Conservation (phyloP, 441 rosid genomes). For the Gossypium schwendimanii region DNA sequence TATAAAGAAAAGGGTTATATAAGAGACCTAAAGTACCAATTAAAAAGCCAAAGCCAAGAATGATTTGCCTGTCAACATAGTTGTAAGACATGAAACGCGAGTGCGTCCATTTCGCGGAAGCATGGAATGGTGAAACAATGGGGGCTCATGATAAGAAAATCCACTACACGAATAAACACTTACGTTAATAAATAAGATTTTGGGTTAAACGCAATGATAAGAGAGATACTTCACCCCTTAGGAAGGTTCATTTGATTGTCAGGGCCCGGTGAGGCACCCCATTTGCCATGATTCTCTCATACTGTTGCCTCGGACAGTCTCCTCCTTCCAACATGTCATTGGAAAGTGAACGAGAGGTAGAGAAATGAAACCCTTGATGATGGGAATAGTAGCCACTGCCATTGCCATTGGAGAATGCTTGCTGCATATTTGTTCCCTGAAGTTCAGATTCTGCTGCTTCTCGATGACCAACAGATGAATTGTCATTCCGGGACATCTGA, state of each 20-base stretch:
- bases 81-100: not conserved
- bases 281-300: constrained; percentile 20
- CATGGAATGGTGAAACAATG: not conserved
- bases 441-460: not conserved
- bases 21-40: not conserved
- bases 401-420: constrained; percentile 3
- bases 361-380: constrained; percentile 15
- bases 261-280: constrained; percentile 22
- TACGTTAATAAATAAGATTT: not conserved
- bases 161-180: not conserved
- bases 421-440: constrained; percentile 11
- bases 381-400: constrained; percentile 10
- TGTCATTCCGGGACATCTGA: not conserved
- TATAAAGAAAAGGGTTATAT: not conserved
- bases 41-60: constrained; percentile 26
- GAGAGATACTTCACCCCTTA: not conserved
- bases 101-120: not conserved
- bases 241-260: constrained; percentile 21
- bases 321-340: constrained; percentile 19
- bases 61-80: constrained; percentile 23
- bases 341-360: constrained; percentile 5
- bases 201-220: not conserved
- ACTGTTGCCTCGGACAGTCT: constrained; percentile 13
- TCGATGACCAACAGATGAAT: constrained; percentile 11
- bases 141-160: not conserved